A percentile compares a stretch with the other conserved stretches of the same genome.
These are phyloP conservation scores for Candida neerlandica DNA, from an alignment of 1,139 yeast species.

Conservation along the genomic window DNA sequence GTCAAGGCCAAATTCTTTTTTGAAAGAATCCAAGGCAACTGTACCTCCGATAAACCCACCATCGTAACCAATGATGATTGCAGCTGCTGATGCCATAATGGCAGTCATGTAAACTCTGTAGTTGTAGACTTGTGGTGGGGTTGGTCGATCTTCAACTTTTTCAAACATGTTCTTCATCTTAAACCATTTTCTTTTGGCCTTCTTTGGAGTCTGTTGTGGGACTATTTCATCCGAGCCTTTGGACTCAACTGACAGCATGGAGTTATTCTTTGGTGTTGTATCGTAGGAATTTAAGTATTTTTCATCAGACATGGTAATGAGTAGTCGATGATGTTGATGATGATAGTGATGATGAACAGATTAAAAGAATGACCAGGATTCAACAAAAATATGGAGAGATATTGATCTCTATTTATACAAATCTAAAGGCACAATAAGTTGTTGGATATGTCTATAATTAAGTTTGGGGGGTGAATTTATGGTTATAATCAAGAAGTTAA, in stretches of 20 bases:
- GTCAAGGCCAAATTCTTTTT: conserved; percentile 38
- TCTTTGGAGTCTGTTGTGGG: not conserved
- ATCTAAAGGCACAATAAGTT: not conserved
- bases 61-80: conserved; percentile 44
- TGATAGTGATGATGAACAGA: not conserved
- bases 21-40: conserved; percentile 40
- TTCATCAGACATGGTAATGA: not conserved
- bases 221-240: not conserved
- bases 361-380: not conserved
- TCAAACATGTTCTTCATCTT: conserved; percentile 32
- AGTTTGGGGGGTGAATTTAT: not conserved
- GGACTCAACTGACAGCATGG: conserved; percentile 2
- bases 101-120: conserved; percentile 39
- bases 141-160: conserved; percentile 41
- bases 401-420: conserved; percentile 1
- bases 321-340: not conserved
- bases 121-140: conserved; percentile 44
- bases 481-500: not conserved
- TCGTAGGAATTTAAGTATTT: not conserved
- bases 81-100: conserved; percentile 42
- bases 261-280: not conserved
- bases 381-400: not conserved
- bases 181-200: conserved; percentile 8
- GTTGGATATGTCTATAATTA: not conserved
- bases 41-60: conserved; percentile 50